A percentile compares a stretch with the other conserved stretches of the same genome.
Evolutionary conservation across 2,329 filamentous ascomycete genomes (phyloP).

Genomic region (Nigrospora sphaerica): DNA sequence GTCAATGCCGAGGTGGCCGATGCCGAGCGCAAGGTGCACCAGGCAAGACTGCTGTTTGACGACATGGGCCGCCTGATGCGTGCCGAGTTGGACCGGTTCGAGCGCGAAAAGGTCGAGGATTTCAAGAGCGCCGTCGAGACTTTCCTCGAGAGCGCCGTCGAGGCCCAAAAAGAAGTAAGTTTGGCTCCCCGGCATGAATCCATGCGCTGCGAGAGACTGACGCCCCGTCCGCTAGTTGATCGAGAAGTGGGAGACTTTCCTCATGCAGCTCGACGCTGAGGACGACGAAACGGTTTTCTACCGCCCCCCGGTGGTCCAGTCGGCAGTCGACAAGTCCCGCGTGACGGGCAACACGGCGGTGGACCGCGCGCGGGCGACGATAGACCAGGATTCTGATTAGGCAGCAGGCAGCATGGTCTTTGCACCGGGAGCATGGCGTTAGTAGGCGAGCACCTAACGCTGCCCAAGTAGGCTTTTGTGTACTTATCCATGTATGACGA

Average conservation of each 20-base stretch:
- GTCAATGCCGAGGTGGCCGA: slow-evolving; percentile 90
- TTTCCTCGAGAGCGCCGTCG: slow-evolving; percentile 91
- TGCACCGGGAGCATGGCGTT: not conserved
- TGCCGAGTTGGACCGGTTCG: slow-evolving; percentile 84
- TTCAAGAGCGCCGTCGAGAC: slow-evolving; percentile 98
- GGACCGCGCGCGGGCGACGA: slow-evolving; percentile 50
- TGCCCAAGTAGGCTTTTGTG: too few species aligned
- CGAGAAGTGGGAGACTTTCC: slow-evolving; percentile 97
- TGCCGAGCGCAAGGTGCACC: slow-evolving; percentile 86
- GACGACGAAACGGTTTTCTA: slow-evolving; percentile 71
- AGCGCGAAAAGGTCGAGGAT: slow-evolving; percentile 96
- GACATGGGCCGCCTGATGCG: slow-evolving; percentile 96
- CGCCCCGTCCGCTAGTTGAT: slow-evolving; percentile 37
- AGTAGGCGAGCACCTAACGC: not conserved
- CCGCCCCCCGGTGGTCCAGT: slow-evolving; percentile 51
- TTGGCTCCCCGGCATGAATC: not conserved
- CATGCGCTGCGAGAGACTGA: too few species aligned
- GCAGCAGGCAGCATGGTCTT: slow-evolving; percentile 5
- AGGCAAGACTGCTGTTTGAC: slow-evolving; percentile 83
- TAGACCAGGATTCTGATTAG: slow-evolving; percentile 55
- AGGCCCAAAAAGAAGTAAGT: slow-evolving; percentile 94
- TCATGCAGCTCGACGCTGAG: slow-evolving; percentile 91
- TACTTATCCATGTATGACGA: too few species aligned
- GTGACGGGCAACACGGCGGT: slow-evolving; percentile 47
- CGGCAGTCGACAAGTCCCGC: slow-evolving; percentile 32